phyloP scores from a whole-genome alignment of 768 basidiomycete genomes.

The Postia placenta region DNA sequence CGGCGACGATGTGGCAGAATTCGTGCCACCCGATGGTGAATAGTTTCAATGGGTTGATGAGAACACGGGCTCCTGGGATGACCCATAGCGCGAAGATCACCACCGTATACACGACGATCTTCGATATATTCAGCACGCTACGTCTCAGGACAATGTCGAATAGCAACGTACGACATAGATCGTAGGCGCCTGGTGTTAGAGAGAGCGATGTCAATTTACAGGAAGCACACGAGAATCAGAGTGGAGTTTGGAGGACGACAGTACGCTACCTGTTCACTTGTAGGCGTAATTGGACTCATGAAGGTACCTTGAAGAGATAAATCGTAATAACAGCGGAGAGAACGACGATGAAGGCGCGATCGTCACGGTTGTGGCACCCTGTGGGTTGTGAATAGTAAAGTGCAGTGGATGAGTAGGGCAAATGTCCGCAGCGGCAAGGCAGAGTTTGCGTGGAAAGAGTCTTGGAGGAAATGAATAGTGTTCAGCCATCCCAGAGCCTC shows the following conservation, averaged over 20 bases:
- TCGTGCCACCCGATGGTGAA: slow-evolving; percentile 90
- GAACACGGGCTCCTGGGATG: slow-evolving; percentile 69
- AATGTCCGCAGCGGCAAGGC: slow-evolving; percentile 4
- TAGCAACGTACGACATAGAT: slow-evolving; percentile 60
- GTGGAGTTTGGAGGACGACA: background rate
- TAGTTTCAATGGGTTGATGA: slow-evolving; percentile 81
- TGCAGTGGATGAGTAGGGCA: slow-evolving; percentile 7
- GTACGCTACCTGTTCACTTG: slow-evolving; percentile 58
- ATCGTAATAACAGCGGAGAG: background rate
- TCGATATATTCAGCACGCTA: slow-evolving; percentile 9
- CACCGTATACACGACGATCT: slow-evolving; percentile 83
- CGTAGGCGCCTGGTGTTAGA: slow-evolving; percentile 50
- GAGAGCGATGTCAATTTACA: slow-evolving; percentile 1
- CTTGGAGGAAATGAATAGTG: background rate
- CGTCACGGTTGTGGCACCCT: no score
- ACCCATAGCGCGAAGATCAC: slow-evolving; percentile 87
- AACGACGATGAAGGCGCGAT: no score
- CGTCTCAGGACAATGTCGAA: no score
- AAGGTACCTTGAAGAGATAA: background rate
- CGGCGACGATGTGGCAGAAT: slow-evolving; percentile 74
- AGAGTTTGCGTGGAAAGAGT: slow-evolving; percentile 6
- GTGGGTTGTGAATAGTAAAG: no score
- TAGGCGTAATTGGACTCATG: slow-evolving; percentile 48
- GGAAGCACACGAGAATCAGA: background rate
- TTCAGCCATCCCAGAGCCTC: background rate